Evolutionary conservation across 2,329 filamentous ascomycete genomes (phyloP).

Genomic region (Stagonosporopsis cucurbitacearum): DNA sequence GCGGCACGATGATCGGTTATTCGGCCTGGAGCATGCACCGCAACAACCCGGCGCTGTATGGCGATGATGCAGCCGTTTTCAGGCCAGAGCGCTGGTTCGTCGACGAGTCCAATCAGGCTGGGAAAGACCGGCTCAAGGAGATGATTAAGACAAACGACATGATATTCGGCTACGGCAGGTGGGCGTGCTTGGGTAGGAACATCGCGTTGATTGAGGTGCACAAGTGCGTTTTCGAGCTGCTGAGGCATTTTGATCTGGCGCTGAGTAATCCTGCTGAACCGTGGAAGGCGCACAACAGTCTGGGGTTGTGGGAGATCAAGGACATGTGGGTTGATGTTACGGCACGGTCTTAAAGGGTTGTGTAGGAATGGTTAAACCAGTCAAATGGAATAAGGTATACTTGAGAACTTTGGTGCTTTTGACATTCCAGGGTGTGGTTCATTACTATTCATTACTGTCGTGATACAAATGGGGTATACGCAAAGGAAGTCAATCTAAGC

Average conservation of each 20-base stretch:
- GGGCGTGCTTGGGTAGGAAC: conserved; percentile 43
- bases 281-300: conserved; percentile 38
- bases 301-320: conserved; percentile 40
- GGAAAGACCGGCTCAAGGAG: conserved; percentile 32
- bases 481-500: conserved; percentile 29
- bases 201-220: conserved; percentile 49
- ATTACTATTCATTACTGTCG: conserved; percentile 3
- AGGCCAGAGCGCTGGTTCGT: conserved; percentile 59
- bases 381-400: background rate
- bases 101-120: conserved; percentile 26
- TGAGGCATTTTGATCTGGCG: conserved; percentile 43
- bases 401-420: background rate
- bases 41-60: conserved; percentile 40
- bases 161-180: conserved; percentile 48
- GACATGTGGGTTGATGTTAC: conserved; percentile 45
- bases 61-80: conserved; percentile 54
- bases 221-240: conserved; percentile 52
- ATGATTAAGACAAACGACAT: conserved; percentile 46
- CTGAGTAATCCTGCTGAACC: conserved; percentile 39
- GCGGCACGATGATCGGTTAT: conserved; percentile 45
- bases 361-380: background rate
- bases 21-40: conserved; percentile 43
- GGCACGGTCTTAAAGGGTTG: conserved; percentile 11
- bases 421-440: background rate
- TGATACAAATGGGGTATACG: conserved; percentile 16